Evolutionary conservation across 306 rosid species (phyloP).

Genomic region (Senna siamea): DNA sequence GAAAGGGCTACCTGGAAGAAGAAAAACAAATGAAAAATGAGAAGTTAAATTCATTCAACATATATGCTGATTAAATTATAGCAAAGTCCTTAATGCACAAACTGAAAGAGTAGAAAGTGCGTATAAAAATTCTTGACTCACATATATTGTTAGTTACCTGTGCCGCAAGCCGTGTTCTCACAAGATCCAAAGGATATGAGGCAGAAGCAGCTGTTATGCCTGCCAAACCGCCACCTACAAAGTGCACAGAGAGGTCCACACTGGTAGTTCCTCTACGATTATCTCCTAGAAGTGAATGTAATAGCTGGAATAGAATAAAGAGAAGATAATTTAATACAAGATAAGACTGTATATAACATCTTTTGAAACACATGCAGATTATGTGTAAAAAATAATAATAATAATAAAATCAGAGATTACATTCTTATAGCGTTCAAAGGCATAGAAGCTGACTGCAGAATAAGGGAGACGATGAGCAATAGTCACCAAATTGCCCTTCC

Average conservation of each 20-base stretch:
- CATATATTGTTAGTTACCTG: constrained; percentile 51
- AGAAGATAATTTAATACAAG: constrained; percentile 11
- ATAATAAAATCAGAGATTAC: constrained; percentile 81
- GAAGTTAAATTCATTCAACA: constrained; percentile 12
- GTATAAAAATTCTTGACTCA: neutral
- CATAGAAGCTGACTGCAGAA: no score
- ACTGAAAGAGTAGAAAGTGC: neutral
- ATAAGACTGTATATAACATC: constrained; percentile 11
- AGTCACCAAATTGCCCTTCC: no score
- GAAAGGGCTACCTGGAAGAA: neutral
- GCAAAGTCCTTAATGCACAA: neutral
- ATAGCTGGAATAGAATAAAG: constrained; percentile 50
- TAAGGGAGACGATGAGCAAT: no score
- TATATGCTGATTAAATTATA: constrained; percentile 2
- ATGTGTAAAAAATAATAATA: constrained; percentile 31
- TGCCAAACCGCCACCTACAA: constrained; percentile 84
- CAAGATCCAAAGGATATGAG: constrained; percentile 85
- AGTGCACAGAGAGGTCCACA: constrained; percentile 61
- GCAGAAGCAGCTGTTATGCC: constrained; percentile 83
- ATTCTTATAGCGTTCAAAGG: no score
- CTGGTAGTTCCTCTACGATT: constrained; percentile 50
- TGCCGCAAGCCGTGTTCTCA: constrained; percentile 88
- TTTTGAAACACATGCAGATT: constrained; percentile 11
- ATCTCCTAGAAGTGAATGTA: constrained; percentile 59
- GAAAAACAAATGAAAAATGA: neutral